Evolutionary conservation across 2,329 filamentous ascomycete species (phyloP).

Genomic region (Acrodontium crateriforme): DNA sequence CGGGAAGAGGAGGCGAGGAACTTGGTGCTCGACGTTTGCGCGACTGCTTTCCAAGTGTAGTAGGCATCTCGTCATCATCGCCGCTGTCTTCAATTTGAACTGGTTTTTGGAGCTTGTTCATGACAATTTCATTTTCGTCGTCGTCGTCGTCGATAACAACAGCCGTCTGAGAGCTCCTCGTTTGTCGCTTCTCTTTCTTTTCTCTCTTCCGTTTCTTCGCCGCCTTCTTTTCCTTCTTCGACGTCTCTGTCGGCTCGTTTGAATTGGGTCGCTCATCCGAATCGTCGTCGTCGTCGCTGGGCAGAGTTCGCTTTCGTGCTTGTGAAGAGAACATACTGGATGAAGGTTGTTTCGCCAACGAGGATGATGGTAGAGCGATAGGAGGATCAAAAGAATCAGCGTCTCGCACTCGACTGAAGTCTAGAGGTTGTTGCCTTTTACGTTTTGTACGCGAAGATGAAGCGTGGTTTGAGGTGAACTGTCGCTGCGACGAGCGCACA

Average conservation of each 20-base stretch:
- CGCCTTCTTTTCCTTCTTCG: conserved; percentile 3
- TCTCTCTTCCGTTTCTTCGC: not conserved
- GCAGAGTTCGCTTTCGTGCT: conserved; percentile 3
- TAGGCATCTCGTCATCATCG: conserved; percentile 18
- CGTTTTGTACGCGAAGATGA: conserved; percentile 8
- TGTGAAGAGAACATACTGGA: conserved; percentile 18
- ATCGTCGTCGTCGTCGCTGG: conserved; percentile 9
- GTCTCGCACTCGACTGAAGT: conserved; percentile 14
- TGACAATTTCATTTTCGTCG: conserved; percentile 5
- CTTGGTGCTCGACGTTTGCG: conserved; percentile 8
- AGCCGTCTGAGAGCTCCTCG: not conserved
- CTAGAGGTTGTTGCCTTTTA: conserved; percentile 21
- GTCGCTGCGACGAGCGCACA: conserved; percentile 10
- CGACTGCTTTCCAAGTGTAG: conserved; percentile 14
- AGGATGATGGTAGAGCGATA: conserved; percentile 10
- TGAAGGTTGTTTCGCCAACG: conserved; percentile 5
- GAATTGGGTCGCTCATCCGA: conserved; percentile 1
- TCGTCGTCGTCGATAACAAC: conserved; percentile 2
- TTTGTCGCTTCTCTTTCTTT: not conserved
- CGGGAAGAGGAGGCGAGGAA: conserved; percentile 15
- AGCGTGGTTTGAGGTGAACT: conserved; percentile 3
- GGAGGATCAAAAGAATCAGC: conserved; percentile 12
- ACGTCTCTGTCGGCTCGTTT: conserved; percentile 7
- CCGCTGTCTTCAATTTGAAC: conserved; percentile 9
- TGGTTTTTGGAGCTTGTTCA: conserved; percentile 1